phyloP scores from a whole-genome alignment of 768 basidiomycete species.

The Agaricus sinodeliciosus region DNA sequence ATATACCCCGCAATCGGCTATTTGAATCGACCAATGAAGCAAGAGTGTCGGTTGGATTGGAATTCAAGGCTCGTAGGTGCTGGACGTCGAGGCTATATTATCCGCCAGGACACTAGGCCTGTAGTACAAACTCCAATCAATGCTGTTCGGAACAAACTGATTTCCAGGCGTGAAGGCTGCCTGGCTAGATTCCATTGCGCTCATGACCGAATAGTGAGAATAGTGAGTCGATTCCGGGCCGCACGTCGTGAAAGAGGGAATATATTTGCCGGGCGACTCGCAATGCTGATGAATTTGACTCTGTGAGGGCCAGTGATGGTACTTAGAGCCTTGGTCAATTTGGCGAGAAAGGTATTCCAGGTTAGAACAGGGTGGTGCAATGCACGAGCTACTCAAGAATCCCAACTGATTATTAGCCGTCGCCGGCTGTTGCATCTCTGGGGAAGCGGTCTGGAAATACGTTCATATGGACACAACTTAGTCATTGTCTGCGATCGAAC shows the following conservation, averaged over 20 bases:
- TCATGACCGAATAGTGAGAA: neutral
- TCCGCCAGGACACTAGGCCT: neutral
- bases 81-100: neutral
- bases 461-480: too few relatives aligned
- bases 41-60: neutral
- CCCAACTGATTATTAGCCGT: neutral
- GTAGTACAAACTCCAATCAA: constrained; percentile 1
- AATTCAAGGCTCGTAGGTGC: constrained; percentile 5
- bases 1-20: constrained; percentile 8
- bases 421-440: neutral
- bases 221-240: neutral
- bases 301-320: neutral
- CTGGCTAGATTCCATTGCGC: neutral
- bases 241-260: neutral
- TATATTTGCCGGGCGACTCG: constrained; percentile 1
- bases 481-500: neutral
- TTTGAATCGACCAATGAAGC: constrained; percentile 6
- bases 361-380: neutral
- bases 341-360: neutral
- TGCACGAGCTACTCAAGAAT: neutral
- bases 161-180: neutral
- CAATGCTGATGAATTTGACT: neutral
- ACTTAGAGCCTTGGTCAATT: neutral
- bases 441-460: neutral
- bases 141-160: neutral